phyloP scores from a whole-genome alignment of 257 asterid species.

The Lycium barbarum region DNA sequence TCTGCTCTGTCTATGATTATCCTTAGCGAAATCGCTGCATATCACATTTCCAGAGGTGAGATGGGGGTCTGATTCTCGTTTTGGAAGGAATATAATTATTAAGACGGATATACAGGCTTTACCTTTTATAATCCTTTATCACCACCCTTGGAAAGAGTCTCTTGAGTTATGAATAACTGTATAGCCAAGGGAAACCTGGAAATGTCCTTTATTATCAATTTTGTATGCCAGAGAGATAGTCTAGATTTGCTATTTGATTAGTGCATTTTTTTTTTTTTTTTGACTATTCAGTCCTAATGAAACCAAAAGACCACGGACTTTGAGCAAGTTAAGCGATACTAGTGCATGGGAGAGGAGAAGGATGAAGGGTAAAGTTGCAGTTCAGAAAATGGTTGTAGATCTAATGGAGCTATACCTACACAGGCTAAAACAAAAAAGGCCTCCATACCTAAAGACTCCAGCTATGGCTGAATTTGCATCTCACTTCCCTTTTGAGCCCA shows the following conservation, averaged over 20 bases:
- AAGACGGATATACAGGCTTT: background rate
- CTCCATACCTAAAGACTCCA: slow-evolving; percentile 73
- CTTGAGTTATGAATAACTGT: slow-evolving; percentile 17
- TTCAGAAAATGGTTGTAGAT: slow-evolving; percentile 97
- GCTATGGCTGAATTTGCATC: slow-evolving; percentile 73
- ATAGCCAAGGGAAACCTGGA: slow-evolving; percentile 11
- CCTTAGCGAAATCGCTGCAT: background rate
- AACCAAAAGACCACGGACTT: slow-evolving; percentile 71
- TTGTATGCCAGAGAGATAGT: background rate
- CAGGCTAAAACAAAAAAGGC: slow-evolving; percentile 90
- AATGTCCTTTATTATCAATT: slow-evolving; percentile 13
- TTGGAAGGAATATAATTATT: background rate
- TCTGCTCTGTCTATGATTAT: background rate
- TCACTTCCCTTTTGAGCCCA: slow-evolving; percentile 83
- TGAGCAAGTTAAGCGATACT: slow-evolving; percentile 88
- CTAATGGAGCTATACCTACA: slow-evolving; percentile 95
- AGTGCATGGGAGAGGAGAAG: slow-evolving; percentile 95
- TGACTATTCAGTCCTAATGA: slow-evolving; percentile 75
- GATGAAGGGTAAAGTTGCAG: slow-evolving; percentile 96
- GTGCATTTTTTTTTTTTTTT: slow-evolving; percentile 28
- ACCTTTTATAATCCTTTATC: slow-evolving; percentile 15
- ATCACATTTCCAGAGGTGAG: slow-evolving; percentile 10
- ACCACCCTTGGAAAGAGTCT: slow-evolving; percentile 17
- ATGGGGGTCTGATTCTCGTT: background rate
- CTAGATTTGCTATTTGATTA: slow-evolving; percentile 30